phyloP scores from a whole-genome alignment of 495 filamentous ascomycete genomes.

The Aspergillus diversus region DNA sequence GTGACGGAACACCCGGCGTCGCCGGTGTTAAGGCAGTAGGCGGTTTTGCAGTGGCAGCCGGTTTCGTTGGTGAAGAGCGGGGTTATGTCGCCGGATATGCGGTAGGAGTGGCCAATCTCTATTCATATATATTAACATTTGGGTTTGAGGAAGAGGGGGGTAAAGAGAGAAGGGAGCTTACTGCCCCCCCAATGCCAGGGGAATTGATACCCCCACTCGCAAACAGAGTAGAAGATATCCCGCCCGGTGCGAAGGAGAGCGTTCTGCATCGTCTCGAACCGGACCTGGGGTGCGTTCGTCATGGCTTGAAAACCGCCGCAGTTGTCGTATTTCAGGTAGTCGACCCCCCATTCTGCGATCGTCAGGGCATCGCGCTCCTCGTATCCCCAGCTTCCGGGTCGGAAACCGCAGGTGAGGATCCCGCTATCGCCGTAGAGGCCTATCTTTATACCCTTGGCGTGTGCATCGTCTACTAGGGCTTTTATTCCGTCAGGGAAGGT shows the following conservation, averaged over 20 bases:
- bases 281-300: slow-evolving; percentile 6
- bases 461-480: no score
- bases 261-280: slow-evolving; percentile 3
- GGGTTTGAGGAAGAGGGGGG: not conserved
- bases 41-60: no score
- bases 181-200: slow-evolving; percentile 14
- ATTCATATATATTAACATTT: no score
- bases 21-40: no score
- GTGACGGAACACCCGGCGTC: no score
- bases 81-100: no score
- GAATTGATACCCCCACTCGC: slow-evolving; percentile 11
- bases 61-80: no score
- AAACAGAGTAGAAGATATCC: slow-evolving; percentile 10
- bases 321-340: slow-evolving; percentile 74
- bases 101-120: no score
- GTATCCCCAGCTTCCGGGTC: slow-evolving; percentile 6
- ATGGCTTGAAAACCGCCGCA: slow-evolving; percentile 38
- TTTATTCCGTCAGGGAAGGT: no score
- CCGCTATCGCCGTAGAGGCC: not conserved
- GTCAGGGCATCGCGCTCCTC: slow-evolving; percentile 59
- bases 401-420: slow-evolving; percentile 2
- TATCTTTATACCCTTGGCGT: not conserved
- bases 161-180: not conserved
- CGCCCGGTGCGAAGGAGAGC: not conserved
- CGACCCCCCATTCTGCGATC: slow-evolving; percentile 63